phyloP scores from a whole-genome alignment of 306 rosid genomes.

The Astragalus membranaceus region DNA sequence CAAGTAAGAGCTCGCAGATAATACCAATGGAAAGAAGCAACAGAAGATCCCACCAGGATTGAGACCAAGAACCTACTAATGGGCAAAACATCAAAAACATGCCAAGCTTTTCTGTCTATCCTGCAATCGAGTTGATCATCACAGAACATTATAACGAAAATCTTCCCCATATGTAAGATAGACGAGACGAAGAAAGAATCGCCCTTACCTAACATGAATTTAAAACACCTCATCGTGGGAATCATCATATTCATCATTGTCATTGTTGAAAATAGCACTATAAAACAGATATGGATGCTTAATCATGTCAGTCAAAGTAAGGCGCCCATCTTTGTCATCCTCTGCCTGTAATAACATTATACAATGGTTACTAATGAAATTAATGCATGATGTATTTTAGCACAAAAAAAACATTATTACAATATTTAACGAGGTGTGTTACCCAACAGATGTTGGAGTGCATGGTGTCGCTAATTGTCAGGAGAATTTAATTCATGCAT shows the following conservation, averaged over 20 bases:
- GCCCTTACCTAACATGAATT: constrained; percentile 29
- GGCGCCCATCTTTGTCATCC: constrained; percentile 72
- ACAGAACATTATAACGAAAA: not conserved
- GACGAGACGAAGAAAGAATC: not conserved
- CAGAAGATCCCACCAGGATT: no score
- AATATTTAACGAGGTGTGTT: constrained; percentile 7
- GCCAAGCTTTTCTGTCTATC: constrained; percentile 20
- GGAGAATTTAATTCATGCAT: not conserved
- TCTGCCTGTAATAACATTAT: constrained; percentile 58
- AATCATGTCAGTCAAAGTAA: constrained; percentile 79
- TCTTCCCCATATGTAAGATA: not conserved
- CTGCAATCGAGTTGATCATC: constrained; percentile 18
- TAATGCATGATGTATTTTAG: constrained; percentile 31
- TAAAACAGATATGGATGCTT: constrained; percentile 85
- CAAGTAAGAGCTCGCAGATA: no score
- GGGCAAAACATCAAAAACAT: no score
- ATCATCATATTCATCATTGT: constrained; percentile 53
- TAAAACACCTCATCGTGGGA: constrained; percentile 80
- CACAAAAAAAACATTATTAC: constrained; percentile 17
- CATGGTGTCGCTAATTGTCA: not conserved
- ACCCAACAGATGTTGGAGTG: not conserved
- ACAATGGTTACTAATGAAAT: not conserved
- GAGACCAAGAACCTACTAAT: no score
- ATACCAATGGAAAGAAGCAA: no score
- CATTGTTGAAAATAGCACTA: constrained; percentile 73